Evolutionary conservation across 129 eudicot species (phyloP).

Genomic region (Oenanthe sinensis): DNA sequence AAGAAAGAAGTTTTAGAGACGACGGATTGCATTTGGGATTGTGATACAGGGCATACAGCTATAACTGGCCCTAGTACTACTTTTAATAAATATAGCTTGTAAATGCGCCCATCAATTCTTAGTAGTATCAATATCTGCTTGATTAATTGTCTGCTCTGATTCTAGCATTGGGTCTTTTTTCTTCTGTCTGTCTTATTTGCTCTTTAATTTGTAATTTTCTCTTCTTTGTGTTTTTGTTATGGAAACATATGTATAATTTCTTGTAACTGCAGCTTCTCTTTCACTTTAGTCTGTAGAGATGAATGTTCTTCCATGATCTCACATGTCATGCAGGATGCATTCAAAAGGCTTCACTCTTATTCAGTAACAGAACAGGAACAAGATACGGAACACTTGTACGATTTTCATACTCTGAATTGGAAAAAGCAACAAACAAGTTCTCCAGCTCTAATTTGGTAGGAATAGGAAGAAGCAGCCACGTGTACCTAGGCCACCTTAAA

Average conservation of each 20-base stretch:
- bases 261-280: not conserved
- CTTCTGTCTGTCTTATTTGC: not conserved
- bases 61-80: not conserved
- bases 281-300: not conserved
- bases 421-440: slow-evolving; percentile 70
- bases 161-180: not conserved
- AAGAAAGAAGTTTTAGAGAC: not conserved
- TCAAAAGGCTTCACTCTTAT: slow-evolving; percentile 33
- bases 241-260: not conserved
- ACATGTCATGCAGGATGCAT: slow-evolving; percentile 53
- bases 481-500: slow-evolving; percentile 64
- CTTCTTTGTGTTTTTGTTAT: not conserved
- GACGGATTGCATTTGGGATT: not conserved
- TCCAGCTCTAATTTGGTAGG: slow-evolving; percentile 69
- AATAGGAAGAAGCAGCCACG: slow-evolving; percentile 86
- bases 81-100: not conserved
- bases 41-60: not conserved
- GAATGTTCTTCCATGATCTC: not conserved
- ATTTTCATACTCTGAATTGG: slow-evolving; percentile 66
- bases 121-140: not conserved
- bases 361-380: slow-evolving; percentile 38
- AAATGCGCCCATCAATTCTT: not conserved
- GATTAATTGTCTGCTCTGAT: not conserved
- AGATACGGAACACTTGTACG: slow-evolving; percentile 55
- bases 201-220: not conserved